Conservation (phyloP, 352 stramenopile species). For the Aphanomyces euteiches region DNA sequence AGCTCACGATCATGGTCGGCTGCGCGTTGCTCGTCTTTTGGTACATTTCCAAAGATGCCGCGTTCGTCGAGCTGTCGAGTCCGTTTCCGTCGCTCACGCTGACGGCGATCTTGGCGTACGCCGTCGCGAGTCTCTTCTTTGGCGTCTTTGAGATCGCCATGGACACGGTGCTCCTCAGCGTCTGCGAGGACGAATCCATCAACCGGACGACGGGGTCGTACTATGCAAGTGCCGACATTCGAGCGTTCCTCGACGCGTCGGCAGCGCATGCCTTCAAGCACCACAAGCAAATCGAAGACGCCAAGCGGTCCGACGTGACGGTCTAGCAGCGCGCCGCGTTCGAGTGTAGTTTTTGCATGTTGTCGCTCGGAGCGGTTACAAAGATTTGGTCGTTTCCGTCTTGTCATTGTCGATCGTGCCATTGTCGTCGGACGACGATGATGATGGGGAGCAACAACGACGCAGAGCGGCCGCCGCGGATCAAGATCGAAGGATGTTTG, state of each 20-base stretch:
- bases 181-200: constrained; percentile 88
- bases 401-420: constrained; percentile 1
- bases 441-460: constrained; percentile 15
- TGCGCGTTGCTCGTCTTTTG: constrained; percentile 48
- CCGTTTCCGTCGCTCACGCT: constrained; percentile 87
- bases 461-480: not conserved
- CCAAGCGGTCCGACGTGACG: not conserved
- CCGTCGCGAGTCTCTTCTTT: constrained; percentile 93
- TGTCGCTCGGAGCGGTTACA: not conserved
- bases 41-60: constrained; percentile 39
- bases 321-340: not conserved
- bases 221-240: constrained; percentile 8
- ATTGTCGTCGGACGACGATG: not conserved
- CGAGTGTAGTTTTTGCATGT: not conserved
- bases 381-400: not conserved
- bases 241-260: constrained; percentile 8
- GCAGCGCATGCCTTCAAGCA: constrained; percentile 17
- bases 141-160: constrained; percentile 94
- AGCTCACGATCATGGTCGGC: constrained; percentile 75
- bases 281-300: constrained; percentile 10
- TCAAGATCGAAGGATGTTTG: constrained; percentile 57
- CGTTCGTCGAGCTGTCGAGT: constrained; percentile 60
- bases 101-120: constrained; percentile 76
- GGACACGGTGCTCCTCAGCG: constrained; percentile 94
- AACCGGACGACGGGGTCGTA: constrained; percentile 38